Evolutionary conservation across 2,329 filamentous ascomycete genomes (phyloP), one percentile per base, ranked within the genome.

Genomic region (Ceratocystis alfenasii): DNA sequence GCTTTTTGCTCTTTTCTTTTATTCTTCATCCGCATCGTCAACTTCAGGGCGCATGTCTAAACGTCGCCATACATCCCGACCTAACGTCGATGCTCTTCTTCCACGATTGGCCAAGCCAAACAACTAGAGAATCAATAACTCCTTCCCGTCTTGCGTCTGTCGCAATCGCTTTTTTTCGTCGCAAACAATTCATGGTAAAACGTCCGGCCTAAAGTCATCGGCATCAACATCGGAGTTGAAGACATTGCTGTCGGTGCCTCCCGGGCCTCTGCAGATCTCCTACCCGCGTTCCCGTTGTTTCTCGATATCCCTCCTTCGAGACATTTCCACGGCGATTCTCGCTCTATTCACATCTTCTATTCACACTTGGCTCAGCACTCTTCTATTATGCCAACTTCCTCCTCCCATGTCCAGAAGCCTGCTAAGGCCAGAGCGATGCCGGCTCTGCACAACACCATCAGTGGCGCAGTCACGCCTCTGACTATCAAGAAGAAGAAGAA

Each of bases 401-500:
- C 48, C 20, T 4, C 22, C 22, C 48, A 53, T 15, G 10, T 15
- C 8, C 48, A 53, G 48, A 22, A 53, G 25, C 48, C 48, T 8
- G 48, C 48, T 7, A 53, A 53, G 48, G 7, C 22, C 12, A 53
- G 48, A 53, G 25, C 20, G 25, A 59, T 59, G 55, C 25, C 25
- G 5, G 55, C 55, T 10, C 25, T 59, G 8, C 65, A 61, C 61
- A 66, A 63, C n/a, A 28, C 46, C 22, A 50, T 41, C 22, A 48
- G 44, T n/a, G 66, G 57, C 55, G 28, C 57, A 12, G 59, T 57
- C 33, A 67, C 62, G 8, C 66, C 66, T 10, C 57, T 65, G 3
- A 50, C 66, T 5, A 45, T 65, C 25, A 67, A 67, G 48, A 41
- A 41, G 63, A 62, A 65, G 25, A 65, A 65, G 44, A 65, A 65